Conservation (phyloP, 1,139 yeast genomes). For the Suhomyces bokatorum region DNA sequence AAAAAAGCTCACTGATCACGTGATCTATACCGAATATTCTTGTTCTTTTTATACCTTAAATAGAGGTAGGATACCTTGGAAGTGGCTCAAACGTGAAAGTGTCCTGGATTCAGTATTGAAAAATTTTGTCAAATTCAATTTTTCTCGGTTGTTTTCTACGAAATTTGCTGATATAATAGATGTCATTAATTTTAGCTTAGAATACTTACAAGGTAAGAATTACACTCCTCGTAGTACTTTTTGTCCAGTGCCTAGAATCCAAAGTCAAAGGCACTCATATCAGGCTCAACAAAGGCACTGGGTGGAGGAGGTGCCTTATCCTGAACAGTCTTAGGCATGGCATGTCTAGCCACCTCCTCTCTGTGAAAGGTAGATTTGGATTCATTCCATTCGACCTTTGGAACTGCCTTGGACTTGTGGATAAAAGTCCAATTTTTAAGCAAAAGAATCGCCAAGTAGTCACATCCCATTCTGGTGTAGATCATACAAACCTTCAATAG, state of each 20-base stretch:
- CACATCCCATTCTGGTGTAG: constrained; percentile 90
- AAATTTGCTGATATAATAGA: too few species aligned
- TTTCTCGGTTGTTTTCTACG: too few species aligned
- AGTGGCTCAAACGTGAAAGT: too few species aligned
- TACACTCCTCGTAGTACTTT: too few species aligned
- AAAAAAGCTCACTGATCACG: background rate
- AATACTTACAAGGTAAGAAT: too few species aligned
- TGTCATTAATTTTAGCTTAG: too few species aligned
- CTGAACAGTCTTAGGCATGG: background rate
- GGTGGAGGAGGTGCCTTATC: constrained; percentile 40
- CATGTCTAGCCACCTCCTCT: constrained; percentile 4
- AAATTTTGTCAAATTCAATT: too few species aligned
- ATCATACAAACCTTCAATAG: constrained; percentile 64
- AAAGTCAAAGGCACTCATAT: constrained; percentile 75
- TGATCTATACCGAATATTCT: background rate
- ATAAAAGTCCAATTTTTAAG: constrained; percentile 70
- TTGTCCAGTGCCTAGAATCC: constrained; percentile 36
- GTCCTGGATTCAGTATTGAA: too few species aligned
- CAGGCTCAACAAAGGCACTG: constrained; percentile 67
- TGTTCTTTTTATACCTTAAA: too few species aligned
- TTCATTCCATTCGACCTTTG: constrained; percentile 4
- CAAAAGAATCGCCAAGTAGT: constrained; percentile 64
- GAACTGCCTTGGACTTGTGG: constrained; percentile 6
- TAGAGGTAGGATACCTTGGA: too few species aligned
- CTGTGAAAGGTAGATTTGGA: constrained; percentile 1